phyloP scores from a whole-genome alignment of 345 rosid genomes.

The Gossypium mustelinum region DNA sequence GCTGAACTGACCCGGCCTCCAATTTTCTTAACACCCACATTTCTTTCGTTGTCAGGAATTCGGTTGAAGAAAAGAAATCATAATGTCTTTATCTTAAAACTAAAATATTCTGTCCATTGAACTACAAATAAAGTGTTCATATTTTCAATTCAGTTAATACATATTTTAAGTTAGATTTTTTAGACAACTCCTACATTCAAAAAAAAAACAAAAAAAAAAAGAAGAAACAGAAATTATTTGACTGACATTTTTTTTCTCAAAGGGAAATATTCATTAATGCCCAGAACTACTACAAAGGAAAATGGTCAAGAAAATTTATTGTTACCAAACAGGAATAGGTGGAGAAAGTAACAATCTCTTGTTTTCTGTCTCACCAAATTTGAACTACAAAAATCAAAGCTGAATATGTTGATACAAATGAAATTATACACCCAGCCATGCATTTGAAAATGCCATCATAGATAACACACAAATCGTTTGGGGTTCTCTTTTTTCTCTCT shows the following conservation, averaged over 20 bases:
- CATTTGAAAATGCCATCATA: neutral
- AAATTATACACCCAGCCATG: neutral
- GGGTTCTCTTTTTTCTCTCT: neutral
- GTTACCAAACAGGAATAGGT: neutral
- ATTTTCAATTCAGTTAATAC: no score
- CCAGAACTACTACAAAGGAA: neutral
- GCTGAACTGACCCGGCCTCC: neutral
- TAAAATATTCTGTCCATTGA: no score
- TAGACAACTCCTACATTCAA: no score
- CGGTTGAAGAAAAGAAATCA: no score
- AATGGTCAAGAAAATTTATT: neutral
- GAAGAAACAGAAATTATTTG: no score
- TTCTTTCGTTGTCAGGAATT: neutral
- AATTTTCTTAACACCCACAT: neutral
- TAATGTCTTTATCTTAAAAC: no score
- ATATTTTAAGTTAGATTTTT: no score
- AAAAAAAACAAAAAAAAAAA: no score
- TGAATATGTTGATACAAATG: conserved; percentile 12
- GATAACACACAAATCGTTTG: neutral
- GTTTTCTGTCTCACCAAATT: neutral
- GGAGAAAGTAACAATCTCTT: neutral
- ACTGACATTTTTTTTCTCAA: no score
- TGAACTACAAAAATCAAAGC: conserved; percentile 13
- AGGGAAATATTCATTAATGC: no score
- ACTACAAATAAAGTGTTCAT: no score